Percentiles rank a stretch among this genome's conserved stretches.
These are phyloP conservation scores for Polygonum aviculare DNA, from an alignment of 148 eudicot genomes.

Conservation along the genomic window DNA sequence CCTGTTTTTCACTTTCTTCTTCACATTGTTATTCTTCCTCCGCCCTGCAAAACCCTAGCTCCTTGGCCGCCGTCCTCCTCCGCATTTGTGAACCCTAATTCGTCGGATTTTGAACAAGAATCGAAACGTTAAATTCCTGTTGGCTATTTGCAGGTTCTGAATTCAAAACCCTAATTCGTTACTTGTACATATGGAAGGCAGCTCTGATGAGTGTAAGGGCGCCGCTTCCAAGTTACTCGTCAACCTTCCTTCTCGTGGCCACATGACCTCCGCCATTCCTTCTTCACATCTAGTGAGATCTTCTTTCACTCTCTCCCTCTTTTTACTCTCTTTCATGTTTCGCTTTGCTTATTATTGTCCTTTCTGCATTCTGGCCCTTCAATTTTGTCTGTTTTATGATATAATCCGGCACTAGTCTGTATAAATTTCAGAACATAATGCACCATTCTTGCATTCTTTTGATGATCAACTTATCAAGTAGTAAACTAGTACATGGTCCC, in stretches of 20 bases:
- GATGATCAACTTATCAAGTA: neutral
- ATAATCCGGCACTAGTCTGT: neutral
- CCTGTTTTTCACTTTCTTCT: no score
- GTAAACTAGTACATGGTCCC: neutral
- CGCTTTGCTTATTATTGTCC: neutral
- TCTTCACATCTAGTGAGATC: constrained; percentile 57
- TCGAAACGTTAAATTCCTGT: no score
- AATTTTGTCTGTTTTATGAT: neutral
- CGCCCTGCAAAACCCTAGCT: no score
- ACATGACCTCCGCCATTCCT: constrained; percentile 52
- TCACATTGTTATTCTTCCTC: no score
- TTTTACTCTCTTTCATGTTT: constrained; percentile 1
- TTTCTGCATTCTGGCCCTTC: neutral
- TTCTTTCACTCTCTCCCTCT: neutral
- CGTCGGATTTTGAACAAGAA: no score
- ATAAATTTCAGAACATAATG: neutral
- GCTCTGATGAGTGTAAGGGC: neutral
- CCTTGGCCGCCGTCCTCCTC: no score
- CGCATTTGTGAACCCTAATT: no score
- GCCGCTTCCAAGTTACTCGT: constrained; percentile 46
- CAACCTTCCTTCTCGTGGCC: constrained; percentile 81
- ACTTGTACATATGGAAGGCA: no score
- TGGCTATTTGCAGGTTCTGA: no score
- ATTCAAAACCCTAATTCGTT: no score
- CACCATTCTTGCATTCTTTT: neutral